phyloP scores from a whole-genome alignment of 2,329 filamentous ascomycete genomes.

The Stylonectria norvegica region DNA sequence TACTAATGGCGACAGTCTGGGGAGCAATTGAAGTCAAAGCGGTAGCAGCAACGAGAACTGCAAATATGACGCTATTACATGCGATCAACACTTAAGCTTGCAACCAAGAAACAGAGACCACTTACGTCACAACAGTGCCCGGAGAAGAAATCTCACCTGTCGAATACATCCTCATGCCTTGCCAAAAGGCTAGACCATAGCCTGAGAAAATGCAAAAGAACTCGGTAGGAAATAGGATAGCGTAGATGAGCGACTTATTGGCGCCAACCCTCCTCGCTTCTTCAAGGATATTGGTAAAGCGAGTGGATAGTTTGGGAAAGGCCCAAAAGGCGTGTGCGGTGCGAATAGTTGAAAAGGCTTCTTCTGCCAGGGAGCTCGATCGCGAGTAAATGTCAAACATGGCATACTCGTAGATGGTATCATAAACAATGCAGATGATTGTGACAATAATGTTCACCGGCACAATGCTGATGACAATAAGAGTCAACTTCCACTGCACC shows the following conservation, averaged over 20 bases:
- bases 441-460: constrained; percentile 42
- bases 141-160: constrained; percentile 43
- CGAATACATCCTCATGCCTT: constrained; percentile 46
- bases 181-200: constrained; percentile 50
- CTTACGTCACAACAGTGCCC: constrained; percentile 46
- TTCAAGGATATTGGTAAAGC: constrained; percentile 42
- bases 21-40: constrained; percentile 46
- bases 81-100: background rate
- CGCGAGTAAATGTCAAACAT: constrained; percentile 43
- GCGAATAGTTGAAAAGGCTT: constrained; percentile 46
- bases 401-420: constrained; percentile 41
- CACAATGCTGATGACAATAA: constrained; percentile 45
- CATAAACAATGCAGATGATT: constrained; percentile 35
- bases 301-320: constrained; percentile 39
- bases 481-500: constrained; percentile 41
- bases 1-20: constrained; percentile 43
- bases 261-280: constrained; percentile 37
- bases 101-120: constrained; percentile 22
- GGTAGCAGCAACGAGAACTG: constrained; percentile 37
- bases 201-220: constrained; percentile 48
- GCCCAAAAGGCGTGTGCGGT: constrained; percentile 51
- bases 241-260: constrained; percentile 43
- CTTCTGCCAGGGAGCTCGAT: constrained; percentile 46
- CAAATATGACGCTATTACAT: constrained; percentile 35
- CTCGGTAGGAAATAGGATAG: constrained; percentile 42